phyloP scores from a whole-genome alignment of 1,284 basidiomycete genomes.

The Hymenochaete sp. region DNA sequence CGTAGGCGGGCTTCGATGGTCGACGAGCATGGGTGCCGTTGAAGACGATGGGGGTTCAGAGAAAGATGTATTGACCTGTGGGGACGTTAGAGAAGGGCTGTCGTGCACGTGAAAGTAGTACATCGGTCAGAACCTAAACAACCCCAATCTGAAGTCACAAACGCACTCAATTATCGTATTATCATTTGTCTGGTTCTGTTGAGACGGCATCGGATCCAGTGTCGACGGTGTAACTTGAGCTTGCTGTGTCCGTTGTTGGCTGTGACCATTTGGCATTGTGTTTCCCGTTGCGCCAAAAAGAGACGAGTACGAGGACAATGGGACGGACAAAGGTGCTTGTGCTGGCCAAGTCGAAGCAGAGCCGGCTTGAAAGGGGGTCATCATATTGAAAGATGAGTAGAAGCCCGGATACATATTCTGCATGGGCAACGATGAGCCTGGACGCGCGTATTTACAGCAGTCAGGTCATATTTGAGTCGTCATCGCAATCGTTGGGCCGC shows the following conservation, averaged over 20 bases:
- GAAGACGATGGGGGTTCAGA: slow-evolving; percentile 11
- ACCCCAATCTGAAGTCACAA: no score
- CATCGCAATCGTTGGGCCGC: no score
- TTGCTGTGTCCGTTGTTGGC: slow-evolving; percentile 30
- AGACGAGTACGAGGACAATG: slow-evolving; percentile 64
- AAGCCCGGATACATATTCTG: slow-evolving; percentile 20
- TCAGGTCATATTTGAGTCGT: no score
- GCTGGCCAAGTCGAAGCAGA: slow-evolving; percentile 36
- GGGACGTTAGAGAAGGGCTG: slow-evolving; percentile 14
- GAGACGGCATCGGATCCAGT: slow-evolving; percentile 22
- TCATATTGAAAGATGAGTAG: slow-evolving; percentile 42
- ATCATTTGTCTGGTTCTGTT: no score
- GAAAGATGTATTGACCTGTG: slow-evolving; percentile 7
- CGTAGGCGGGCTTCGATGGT: slow-evolving; percentile 19
- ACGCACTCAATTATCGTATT: slow-evolving; percentile 21
- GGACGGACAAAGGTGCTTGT: no score
- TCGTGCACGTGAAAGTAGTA: neutral
- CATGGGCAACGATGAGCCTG: slow-evolving; percentile 7
- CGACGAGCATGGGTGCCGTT: neutral
- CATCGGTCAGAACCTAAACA: neutral
- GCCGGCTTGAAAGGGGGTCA: slow-evolving; percentile 35
- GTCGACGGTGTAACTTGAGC: slow-evolving; percentile 19
- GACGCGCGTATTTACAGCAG: no score
- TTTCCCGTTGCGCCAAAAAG: slow-evolving; percentile 59
- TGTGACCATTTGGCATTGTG: slow-evolving; percentile 22